A percentile compares a stretch with the other conserved stretches of the same genome.
Conservation (phyloP, 2,329 filamentous ascomycete genomes). For the Xylaria arbuscula region DNA sequence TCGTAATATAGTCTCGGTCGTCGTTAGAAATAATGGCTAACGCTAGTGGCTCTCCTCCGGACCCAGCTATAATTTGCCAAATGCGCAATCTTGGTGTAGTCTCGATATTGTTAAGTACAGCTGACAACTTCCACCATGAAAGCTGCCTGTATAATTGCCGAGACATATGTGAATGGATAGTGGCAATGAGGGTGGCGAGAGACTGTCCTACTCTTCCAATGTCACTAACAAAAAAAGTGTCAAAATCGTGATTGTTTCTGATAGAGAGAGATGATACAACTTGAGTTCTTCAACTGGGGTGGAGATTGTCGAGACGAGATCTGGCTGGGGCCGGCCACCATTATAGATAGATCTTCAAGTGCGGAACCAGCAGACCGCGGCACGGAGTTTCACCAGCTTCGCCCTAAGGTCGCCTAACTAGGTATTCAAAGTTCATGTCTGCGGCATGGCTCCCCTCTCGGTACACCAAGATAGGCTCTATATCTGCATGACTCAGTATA, state of each 20-base stretch:
- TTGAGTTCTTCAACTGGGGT: background rate
- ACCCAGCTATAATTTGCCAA: conserved; percentile 20
- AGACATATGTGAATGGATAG: background rate
- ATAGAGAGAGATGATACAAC: background rate
- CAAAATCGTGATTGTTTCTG: background rate
- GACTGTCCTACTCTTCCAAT: background rate
- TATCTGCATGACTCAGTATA: background rate
- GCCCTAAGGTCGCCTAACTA: conserved; percentile 2
- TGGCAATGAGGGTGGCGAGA: background rate
- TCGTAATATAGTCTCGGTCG: background rate
- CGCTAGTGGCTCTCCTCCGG: conserved; percentile 15
- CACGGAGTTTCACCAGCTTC: conserved; percentile 21
- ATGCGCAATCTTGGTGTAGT: conserved; percentile 8
- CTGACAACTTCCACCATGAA: too few species aligned
- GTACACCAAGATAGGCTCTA: background rate
- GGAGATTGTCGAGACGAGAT: background rate
- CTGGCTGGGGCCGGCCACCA: background rate
- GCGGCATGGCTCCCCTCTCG: background rate
- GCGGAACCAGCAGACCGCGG: background rate
- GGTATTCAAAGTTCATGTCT: conserved; percentile 12
- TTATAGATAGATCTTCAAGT: conserved; percentile 20
- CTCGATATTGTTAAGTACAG: background rate
- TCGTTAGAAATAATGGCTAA: conserved; percentile 15
- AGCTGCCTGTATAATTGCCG: background rate
- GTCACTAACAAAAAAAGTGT: background rate